Base-by-base conservation (phyloP, 441 rosid genomes). In the Biscutella laevigata region DNA sequence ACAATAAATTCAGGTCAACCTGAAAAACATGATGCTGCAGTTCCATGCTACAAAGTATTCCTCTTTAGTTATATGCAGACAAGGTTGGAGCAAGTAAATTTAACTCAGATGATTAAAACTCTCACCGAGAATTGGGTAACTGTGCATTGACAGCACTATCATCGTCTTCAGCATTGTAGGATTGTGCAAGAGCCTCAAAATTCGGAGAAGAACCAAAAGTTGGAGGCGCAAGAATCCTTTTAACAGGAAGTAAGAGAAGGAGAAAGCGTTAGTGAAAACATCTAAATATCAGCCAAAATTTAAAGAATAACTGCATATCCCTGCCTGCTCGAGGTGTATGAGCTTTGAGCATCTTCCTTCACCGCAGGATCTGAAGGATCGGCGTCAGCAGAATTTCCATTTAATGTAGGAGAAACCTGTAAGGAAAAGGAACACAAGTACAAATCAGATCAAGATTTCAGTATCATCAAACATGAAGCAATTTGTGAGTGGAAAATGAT, bases 171-270 rank as follows among this genome's bases (percentile, higher is more conserved):
- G 71, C 62, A 57, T 66, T 66, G 62, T 62, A 61, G 25, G 75
- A 63, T 38, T 71, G 83, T 15, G 83, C 71, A 62, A 81, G 57
- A 47, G 72, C 81, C 64, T 79, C 97, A n/a, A 84, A 76, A 77
- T 78, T 79, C n/a, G 89, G 77, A 9, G 88, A 76, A 69, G 96
- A 85, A 60, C 97, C 97, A 75, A 86, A 92, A 24, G 95, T 84
- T 21, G 97, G 94, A 20, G 95, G 98, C 15, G 89, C 84, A 69
- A 81, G 96, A 57, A 69, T 58, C 30, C 94, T 88, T 73, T 27
- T 1, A 40, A 68, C 8, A 64, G 12, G 12, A 61, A 60, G 37
- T 27, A 65, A 63, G 15, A n/a, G 16, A 20, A 36, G 48, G 13
- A 3, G 26, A 11, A 40, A 28, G 10, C 26, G 29, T 7, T 3